Evolutionary conservation across 345 rosid genomes (phyloP), one percentile per base, ranked within the genome.

Genomic region (Fremontodendron californicum): DNA sequence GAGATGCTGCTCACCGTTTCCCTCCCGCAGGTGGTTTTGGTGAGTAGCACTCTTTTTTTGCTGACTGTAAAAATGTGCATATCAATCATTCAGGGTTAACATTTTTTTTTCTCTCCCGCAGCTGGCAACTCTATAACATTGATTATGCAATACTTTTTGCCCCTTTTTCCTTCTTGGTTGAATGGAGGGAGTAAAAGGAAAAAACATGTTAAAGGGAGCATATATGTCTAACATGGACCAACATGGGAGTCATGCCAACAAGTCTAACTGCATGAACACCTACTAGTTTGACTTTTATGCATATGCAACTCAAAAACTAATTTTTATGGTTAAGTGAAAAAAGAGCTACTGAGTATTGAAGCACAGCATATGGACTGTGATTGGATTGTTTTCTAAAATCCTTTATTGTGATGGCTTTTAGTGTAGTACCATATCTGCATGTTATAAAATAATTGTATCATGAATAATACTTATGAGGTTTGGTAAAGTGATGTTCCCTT

Each of bases 21-120:
- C 99, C 98, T 77, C 98, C 98, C 54, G 97, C 99, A 68, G 99
- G 97, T 85, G 99, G 98, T 80, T 96, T 96, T 82, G 98, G 99
- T 92, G 77, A 85, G 94, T 89, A 39, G 67, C 75, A 71, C 43
- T 37, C 4, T 23, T 25, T 29, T 37, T 65, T 51, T 18, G 23
- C 25, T 42, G 74, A 49, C 27, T n/a, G 4, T 51, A 71, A 71
- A 71, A 71, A 18, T 31, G 8, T 18, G 40, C 60, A 19, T 33
- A 49, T 31, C 2, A 5, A 9, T 19, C 27, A 19, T 71, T 51
- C 61, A 51, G 19, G 43, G 15, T 31, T 49, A 29, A 46, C 29
- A 31, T 6, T 61, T 35, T 29, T 29, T 37, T 77, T 57, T 5
- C 7, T 43, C 39, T 1, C 9, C 27, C 13, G 10, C 29, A 12